Evolutionary conservation across 768 basidiomycete species (phyloP).

Genomic region (Boletus vinaceobasis): DNA sequence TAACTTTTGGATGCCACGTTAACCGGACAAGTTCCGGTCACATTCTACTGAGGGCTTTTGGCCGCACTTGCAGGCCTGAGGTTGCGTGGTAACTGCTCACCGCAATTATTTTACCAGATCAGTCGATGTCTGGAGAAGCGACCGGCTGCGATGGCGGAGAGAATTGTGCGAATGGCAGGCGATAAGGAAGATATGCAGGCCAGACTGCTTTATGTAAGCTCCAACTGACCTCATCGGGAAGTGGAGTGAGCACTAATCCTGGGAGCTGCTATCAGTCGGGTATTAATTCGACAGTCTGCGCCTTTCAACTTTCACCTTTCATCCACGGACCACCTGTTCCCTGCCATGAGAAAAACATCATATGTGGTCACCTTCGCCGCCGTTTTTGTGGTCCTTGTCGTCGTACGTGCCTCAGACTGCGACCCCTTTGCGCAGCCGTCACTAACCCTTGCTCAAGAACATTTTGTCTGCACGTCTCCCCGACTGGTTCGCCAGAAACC

Average conservation of each 20-base stretch:
- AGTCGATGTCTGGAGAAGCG: neutral
- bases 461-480: slow-evolving; percentile 50
- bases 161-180: slow-evolving; percentile 26
- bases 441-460: slow-evolving; percentile 41
- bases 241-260: neutral
- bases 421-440: neutral
- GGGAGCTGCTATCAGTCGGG: too few species aligned
- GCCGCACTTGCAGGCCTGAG: neutral
- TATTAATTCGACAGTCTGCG: neutral
- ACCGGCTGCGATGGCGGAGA: neutral
- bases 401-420: slow-evolving; percentile 40
- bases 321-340: neutral
- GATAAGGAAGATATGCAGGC: slow-evolving; percentile 9
- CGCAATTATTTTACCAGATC: neutral
- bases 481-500: slow-evolving; percentile 55
- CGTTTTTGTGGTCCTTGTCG: slow-evolving; percentile 44
- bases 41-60: too few species aligned
- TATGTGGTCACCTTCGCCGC: slow-evolving; percentile 63
- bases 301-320: neutral
- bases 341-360: slow-evolving; percentile 62
- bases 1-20: neutral
- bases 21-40: too few species aligned
- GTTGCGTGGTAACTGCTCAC: neutral
- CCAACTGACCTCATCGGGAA: neutral
- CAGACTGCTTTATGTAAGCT: slow-evolving; percentile 4